phyloP scores from a whole-genome alignment of 495 filamentous ascomycete species.

The Elaphomyces granulatus region DNA sequence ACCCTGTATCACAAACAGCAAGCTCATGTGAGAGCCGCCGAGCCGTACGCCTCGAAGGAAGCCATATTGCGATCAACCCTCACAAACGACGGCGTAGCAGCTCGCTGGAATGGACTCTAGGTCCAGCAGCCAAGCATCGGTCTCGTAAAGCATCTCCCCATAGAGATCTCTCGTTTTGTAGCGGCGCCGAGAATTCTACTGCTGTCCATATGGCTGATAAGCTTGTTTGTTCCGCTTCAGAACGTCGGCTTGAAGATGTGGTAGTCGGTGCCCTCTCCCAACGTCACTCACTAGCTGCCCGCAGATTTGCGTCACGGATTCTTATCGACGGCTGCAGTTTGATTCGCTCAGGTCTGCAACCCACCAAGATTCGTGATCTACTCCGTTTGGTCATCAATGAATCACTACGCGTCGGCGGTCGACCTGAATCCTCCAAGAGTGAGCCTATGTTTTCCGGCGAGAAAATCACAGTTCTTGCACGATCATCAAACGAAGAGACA shows the following conservation, averaged over 20 bases:
- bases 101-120: slow-evolving; percentile 21
- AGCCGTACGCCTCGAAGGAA: slow-evolving; percentile 31
- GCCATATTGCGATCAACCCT: slow-evolving; percentile 30
- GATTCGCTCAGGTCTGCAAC: too few species aligned
- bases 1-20: slow-evolving; percentile 9
- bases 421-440: slow-evolving; percentile 53
- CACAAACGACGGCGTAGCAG: slow-evolving; percentile 38
- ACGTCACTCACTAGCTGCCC: slow-evolving; percentile 26
- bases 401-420: slow-evolving; percentile 53
- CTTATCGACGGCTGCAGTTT: slow-evolving; percentile 34
- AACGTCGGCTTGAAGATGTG: slow-evolving; percentile 28
- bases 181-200: slow-evolving; percentile 33
- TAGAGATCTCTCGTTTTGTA: slow-evolving; percentile 35
- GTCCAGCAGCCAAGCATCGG: slow-evolving; percentile 26
- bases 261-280: slow-evolving; percentile 30
- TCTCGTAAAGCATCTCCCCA: slow-evolving; percentile 20
- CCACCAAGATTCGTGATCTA: slow-evolving; percentile 49
- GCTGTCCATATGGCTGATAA: slow-evolving; percentile 37
- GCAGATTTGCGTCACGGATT: slow-evolving; percentile 29
- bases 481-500: slow-evolving; percentile 42
- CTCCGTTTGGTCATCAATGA: slow-evolving; percentile 56
- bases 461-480: slow-evolving; percentile 46
- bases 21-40: slow-evolving; percentile 19
- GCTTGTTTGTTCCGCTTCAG: slow-evolving; percentile 28
- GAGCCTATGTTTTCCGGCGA: slow-evolving; percentile 48